Base-by-base conservation (phyloP, 345 rosid species). In the Salix caprea region DNA sequence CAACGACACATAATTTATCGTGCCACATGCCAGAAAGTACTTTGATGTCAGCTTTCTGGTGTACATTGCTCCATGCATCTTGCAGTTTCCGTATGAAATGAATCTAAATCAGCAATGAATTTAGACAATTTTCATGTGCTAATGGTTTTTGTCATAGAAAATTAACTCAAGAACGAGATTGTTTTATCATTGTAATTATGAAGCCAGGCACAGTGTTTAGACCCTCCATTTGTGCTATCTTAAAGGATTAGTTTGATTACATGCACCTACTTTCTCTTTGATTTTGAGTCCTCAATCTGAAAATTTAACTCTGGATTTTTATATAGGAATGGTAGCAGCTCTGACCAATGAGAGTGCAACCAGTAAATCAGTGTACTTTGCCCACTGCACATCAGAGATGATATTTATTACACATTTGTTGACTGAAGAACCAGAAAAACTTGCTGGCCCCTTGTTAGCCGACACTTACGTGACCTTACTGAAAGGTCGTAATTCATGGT, bases 401-500 rank as follows among this genome's bases (percentile, higher is more conserved):
- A 87, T 96, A 82, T 92, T 93, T 74, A 96, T 96, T 79, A 96
- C 99, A 73, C 98, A 92, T 87, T 85, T 96, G 60, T 85, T 96
- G 86, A 91, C 99, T 5, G 90, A 96, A 85, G 89, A 91, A 74
- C 99, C 99, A 11, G 99, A 96, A 84, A 93, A 86, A 77, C 97
- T 96, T 68, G 96, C 98, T 74, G 99, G 98, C 74, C 98, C 99
- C 69, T 83, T 96, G 83, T 82, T 96, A 82, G 99, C 98, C 24
- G 99, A 96, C 76, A 96, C 99, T 50, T 96, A 93, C 11, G 98
- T 96, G 58, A 96, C 99, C 68, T 84, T 96, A 52, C 79, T 93
- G 71, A 93, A 96, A 84, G 99, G 97, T 81, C 97, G 98, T 65
- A 96, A 93, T 77, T 94, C 99, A 2, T 96, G 99, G 99, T 96